phyloP scores from a whole-genome alignment of 352 stramenopile species.

The Phytophthora foliorum region DNA sequence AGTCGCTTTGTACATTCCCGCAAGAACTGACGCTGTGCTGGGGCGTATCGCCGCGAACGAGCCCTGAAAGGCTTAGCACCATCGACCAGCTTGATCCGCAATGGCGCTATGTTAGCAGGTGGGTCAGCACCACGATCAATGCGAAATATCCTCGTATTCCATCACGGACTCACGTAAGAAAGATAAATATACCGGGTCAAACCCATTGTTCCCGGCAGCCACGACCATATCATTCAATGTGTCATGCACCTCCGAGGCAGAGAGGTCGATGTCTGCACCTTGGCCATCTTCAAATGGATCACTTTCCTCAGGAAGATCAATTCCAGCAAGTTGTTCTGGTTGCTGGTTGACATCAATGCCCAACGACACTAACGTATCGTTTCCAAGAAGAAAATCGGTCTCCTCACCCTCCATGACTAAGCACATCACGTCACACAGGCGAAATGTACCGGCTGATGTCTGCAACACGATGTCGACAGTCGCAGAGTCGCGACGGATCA shows the following conservation, averaged over 20 bases:
- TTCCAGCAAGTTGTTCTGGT: slow-evolving; percentile 7
- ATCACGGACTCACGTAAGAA: slow-evolving; percentile 4
- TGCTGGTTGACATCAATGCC: slow-evolving; percentile 17
- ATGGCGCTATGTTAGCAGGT: background rate
- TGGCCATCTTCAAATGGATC: background rate
- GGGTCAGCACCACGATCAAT: background rate
- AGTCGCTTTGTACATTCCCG: slow-evolving; percentile 5
- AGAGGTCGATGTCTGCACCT: background rate
- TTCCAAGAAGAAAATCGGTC: slow-evolving; percentile 2
- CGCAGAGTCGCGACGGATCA: background rate
- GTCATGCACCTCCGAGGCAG: background rate
- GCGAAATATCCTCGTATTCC: slow-evolving; percentile 14
- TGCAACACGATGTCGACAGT: background rate
- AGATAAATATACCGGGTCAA: slow-evolving; percentile 3
- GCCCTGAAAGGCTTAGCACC: slow-evolving; percentile 1
- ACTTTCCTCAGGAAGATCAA: background rate
- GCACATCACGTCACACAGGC: slow-evolving; percentile 6
- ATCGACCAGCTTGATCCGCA: slow-evolving; percentile 7
- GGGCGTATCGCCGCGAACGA: background rate
- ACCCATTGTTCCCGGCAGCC: background rate
- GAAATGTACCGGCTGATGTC: slow-evolving; percentile 2
- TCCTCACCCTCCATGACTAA: background rate
- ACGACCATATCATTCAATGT: background rate
- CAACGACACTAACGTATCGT: slow-evolving; percentile 1
- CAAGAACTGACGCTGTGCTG: slow-evolving; percentile 4